Conservation (phyloP, 1,139 yeast species). For the Zhuliangozyma parablackwelliae region DNA sequence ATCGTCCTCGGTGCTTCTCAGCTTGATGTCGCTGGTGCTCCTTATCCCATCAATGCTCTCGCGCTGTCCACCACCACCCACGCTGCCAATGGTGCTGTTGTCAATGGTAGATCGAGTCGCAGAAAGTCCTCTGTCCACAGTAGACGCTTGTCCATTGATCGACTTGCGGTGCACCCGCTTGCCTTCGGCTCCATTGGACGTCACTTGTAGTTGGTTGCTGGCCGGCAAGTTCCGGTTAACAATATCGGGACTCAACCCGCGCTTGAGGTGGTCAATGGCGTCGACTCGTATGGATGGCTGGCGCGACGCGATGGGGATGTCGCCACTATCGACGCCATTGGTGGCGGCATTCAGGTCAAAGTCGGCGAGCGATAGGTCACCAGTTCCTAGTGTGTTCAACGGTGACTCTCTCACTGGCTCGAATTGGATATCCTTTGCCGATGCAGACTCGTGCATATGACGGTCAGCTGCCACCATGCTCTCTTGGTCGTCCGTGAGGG, state of each 20-base stretch:
- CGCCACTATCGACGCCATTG: conserved; percentile 1
- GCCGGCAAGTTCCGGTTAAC: conserved; percentile 15
- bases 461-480: conserved; percentile 2
- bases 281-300: conserved; percentile 15
- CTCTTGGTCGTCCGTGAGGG: conserved; percentile 3
- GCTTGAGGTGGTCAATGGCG: conserved; percentile 9
- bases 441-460: conserved; percentile 5
- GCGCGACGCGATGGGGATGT: conserved; percentile 1
- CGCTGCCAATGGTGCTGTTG: conserved; percentile 1
- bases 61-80: conserved; percentile 1
- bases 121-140: not conserved
- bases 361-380: conserved; percentile 60
- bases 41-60: not conserved
- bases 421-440: conserved; percentile 37
- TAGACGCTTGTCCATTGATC: conserved; percentile 4
- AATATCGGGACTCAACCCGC: conserved; percentile 18
- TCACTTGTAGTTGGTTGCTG: conserved; percentile 6
- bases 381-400: conserved; percentile 64
- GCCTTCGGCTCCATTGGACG: conserved; percentile 6
- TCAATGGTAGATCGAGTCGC: conserved; percentile 2
- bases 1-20: conserved; percentile 4
- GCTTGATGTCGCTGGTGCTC: conserved; percentile 3
- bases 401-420: conserved; percentile 56
- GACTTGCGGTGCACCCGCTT: conserved; percentile 20
- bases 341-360: conserved; percentile 25